Evolutionary conservation across 768 basidiomycete species (phyloP).

Genomic region (Tylopilus sp.): DNA sequence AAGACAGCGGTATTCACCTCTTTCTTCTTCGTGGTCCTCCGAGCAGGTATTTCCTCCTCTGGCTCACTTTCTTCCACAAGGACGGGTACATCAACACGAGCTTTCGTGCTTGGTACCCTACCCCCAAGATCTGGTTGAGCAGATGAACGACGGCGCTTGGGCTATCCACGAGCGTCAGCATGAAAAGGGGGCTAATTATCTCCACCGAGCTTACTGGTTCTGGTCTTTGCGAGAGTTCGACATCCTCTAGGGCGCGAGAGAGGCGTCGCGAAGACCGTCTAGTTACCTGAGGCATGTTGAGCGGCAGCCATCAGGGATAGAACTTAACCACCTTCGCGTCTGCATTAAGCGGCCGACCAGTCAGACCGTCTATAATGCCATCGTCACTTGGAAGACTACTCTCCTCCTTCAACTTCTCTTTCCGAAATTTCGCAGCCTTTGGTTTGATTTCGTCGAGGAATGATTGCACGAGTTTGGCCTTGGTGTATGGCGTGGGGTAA

Average conservation of each 20-base stretch:
- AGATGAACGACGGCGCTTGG: slow-evolving; percentile 78
- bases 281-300: slow-evolving; percentile 17
- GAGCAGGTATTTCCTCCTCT: slow-evolving; percentile 56
- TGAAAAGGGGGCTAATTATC: slow-evolving; percentile 3
- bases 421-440: slow-evolving; percentile 53
- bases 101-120: slow-evolving; percentile 38
- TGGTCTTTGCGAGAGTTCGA: slow-evolving; percentile 40
- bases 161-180: slow-evolving; percentile 37
- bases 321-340: slow-evolving; percentile 40
- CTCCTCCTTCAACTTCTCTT: slow-evolving; percentile 60
- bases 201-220: slow-evolving; percentile 50
- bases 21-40: slow-evolving; percentile 61
- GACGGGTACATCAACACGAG: slow-evolving; percentile 38
- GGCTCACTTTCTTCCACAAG: slow-evolving; percentile 75
- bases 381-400: slow-evolving; percentile 76
- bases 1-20: slow-evolving; percentile 36
- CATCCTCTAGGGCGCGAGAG: slow-evolving; percentile 52
- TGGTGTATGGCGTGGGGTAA: slow-evolving; percentile 73
- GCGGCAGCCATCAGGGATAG: slow-evolving; percentile 5
- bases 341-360: slow-evolving; percentile 62
- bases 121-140: slow-evolving; percentile 70
- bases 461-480: slow-evolving; percentile 70
- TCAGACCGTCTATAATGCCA: slow-evolving; percentile 80
- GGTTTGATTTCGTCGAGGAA: slow-evolving; percentile 76
- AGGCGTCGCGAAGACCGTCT: slow-evolving; percentile 64